These are phyloP conservation scores for Meripilus lineatus DNA, from an alignment of 1,284 basidiomycete species.

Conservation along the genomic window DNA sequence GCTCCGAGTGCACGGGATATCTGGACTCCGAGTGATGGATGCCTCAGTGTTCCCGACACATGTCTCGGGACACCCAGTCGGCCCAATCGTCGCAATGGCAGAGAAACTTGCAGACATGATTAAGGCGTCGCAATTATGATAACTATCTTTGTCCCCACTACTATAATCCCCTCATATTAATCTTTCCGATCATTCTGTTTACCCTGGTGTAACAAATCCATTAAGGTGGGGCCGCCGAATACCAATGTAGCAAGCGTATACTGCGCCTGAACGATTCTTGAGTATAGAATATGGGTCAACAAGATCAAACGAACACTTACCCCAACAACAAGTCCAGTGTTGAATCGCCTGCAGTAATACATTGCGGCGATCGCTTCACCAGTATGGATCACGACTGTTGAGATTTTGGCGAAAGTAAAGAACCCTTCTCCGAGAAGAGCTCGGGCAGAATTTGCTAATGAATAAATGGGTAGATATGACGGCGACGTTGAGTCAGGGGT, in stretches of 20 bases:
- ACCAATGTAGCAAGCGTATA: slow-evolving; percentile 48
- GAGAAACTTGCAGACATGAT: slow-evolving; percentile 30
- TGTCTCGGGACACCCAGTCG: slow-evolving; percentile 26
- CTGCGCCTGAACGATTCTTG: slow-evolving; percentile 31
- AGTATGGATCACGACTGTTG: slow-evolving; percentile 34
- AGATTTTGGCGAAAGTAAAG: slow-evolving; percentile 27
- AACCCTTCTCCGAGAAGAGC: slow-evolving; percentile 15
- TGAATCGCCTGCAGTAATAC: slow-evolving; percentile 50
- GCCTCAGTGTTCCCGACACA: slow-evolving; percentile 39
- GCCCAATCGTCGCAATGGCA: slow-evolving; percentile 27
- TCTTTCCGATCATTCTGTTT: slow-evolving; percentile 63
- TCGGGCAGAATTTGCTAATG: slow-evolving; percentile 18
- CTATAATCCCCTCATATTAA: slow-evolving; percentile 59
- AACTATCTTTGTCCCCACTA: too few relatives aligned
- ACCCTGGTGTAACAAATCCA: slow-evolving; percentile 49
- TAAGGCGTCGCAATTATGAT: slow-evolving; percentile 5
- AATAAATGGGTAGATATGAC: slow-evolving; percentile 15
- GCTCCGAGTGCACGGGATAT: slow-evolving; percentile 40
- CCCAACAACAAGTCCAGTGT: slow-evolving; percentile 42
- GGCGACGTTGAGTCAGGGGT: slow-evolving; percentile 25
- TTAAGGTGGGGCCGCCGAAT: slow-evolving; percentile 50
- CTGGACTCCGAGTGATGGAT: slow-evolving; percentile 41
- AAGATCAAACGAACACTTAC: slow-evolving; percentile 36
- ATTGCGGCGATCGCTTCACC: slow-evolving; percentile 52
- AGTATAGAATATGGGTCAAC: neutral